Base-by-base conservation (phyloP, 768 basidiomycete genomes). In the Scleroderma citrinum region DNA sequence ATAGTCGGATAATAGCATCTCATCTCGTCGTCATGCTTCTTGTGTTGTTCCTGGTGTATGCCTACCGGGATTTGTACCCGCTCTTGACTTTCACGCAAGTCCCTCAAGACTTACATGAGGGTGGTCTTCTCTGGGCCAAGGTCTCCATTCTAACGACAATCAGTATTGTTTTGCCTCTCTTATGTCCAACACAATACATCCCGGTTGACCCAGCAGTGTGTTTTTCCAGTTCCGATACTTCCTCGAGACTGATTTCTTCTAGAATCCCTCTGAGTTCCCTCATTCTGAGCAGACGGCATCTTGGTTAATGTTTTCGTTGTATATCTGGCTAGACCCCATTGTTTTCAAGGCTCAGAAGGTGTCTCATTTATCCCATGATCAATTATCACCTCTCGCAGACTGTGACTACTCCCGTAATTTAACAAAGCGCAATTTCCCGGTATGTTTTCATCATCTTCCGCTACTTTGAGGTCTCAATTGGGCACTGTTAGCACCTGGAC, bases 51-150 rank as follows among this genome's bases (percentile, higher is more conserved):
- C 55, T 56, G 10, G 69, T 81, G 7, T 85, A 74, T 55, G 64
- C 66, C 30, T 82, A 81, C 56, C 74, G 83, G n/a, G 76, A 80
- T 56, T 44, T 86, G 7, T 82, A 72, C 60, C 85, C 84, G 12
- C 57, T 85, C 8, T 65, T 72, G 14, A 85, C 81, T 0, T 83
- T 70, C 61, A 71, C 69, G n/a, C 64, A 72, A 20, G 31, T 47
- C 13, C 80, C 82, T 7, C 51, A 66, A n/a, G 85, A 87, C 54
- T 56, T 60, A 2, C 58, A 59, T 1, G 77, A 78, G 54, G 76
- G 79, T 7, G 50, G 60, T 44, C 49, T 79, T 30, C 60, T 83
- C 17, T 85, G 83, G 83, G 62, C 65, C 3, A 76, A 82, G 58
- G 49, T 82, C 4, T 58, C 51, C n/a, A 44, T 79, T 11, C 69